phyloP scores from a whole-genome alignment of 768 basidiomycete species.

The Lentinula detonsa region DNA sequence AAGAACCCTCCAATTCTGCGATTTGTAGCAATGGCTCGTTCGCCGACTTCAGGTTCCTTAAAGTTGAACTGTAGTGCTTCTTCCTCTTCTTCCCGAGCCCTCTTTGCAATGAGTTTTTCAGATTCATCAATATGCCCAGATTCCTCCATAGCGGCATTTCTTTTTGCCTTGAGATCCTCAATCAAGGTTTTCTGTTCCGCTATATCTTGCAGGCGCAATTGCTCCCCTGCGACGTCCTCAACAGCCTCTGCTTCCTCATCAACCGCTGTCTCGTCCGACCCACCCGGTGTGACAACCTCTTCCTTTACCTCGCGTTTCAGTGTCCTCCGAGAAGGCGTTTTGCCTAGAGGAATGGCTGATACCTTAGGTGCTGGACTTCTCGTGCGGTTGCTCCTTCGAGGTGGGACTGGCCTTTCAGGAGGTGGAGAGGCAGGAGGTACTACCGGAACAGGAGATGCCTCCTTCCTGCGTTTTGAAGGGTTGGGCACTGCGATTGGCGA shows the following conservation, averaged over 20 bases:
- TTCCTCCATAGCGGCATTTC: conserved; percentile 26
- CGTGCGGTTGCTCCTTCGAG: conserved; percentile 31
- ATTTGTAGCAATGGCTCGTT: conserved; percentile 57
- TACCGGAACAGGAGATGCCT: conserved; percentile 40
- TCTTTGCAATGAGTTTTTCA: conserved; percentile 29
- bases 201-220: conserved; percentile 65
- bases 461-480: conserved; percentile 61
- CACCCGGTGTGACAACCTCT: conserved; percentile 36
- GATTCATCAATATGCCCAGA: conserved; percentile 16
- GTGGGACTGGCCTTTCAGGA: conserved; percentile 26
- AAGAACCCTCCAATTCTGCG: conserved; percentile 51
- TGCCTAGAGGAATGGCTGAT: conserved; percentile 26
- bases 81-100: conserved; percentile 51
- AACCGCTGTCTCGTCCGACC: conserved; percentile 59
- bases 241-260: conserved; percentile 59
- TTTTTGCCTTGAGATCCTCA: conserved; percentile 60
- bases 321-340: conserved; percentile 29
- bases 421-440: conserved; percentile 40
- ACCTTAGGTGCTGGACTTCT: conserved; percentile 33
- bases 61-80: conserved; percentile 53
- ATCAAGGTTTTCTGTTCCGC: conserved; percentile 76
- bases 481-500: conserved; percentile 29
- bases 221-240: conserved; percentile 51
- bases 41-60: conserved; percentile 60
- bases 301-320: conserved; percentile 26